Conservation (phyloP, 2,329 filamentous ascomycete species). For the Neonectria neomacrospora region DNA sequence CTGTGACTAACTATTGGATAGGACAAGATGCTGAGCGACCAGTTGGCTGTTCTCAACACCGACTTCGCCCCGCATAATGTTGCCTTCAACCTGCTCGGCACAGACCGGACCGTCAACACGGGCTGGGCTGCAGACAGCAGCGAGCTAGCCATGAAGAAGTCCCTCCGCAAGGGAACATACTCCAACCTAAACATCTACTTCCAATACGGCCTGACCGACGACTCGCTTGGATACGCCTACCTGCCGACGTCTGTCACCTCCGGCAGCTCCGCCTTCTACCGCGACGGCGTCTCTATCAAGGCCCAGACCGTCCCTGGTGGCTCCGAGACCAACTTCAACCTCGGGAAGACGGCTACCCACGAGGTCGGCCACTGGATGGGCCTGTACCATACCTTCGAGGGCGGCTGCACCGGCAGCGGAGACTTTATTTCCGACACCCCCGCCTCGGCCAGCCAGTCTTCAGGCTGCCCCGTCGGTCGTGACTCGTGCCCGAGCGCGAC, state of each 20-base stretch:
- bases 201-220: constrained; percentile 49
- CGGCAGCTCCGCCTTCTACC: constrained; percentile 47
- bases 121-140: constrained; percentile 53
- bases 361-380: constrained; percentile 63
- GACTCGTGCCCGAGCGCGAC: constrained; percentile 49
- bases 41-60: constrained; percentile 52
- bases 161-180: constrained; percentile 57
- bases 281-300: constrained; percentile 55
- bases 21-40: constrained; percentile 3
- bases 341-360: constrained; percentile 51
- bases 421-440: constrained; percentile 57
- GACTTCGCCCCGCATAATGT: constrained; percentile 55
- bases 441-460: constrained; percentile 46
- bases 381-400: constrained; percentile 60
- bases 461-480: constrained; percentile 52
- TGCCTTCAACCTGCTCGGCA: constrained; percentile 55
- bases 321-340: constrained; percentile 47
- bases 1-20: background rate
- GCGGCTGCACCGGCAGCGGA: constrained; percentile 50
- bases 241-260: constrained; percentile 52
- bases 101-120: constrained; percentile 56
- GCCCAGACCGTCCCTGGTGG: constrained; percentile 53
- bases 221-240: constrained; percentile 58
- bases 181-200: constrained; percentile 61
- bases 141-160: constrained; percentile 57